Evolutionary conservation across 192 early-diverging fungal species (phyloP).

Genomic region (Backusella sp.): DNA sequence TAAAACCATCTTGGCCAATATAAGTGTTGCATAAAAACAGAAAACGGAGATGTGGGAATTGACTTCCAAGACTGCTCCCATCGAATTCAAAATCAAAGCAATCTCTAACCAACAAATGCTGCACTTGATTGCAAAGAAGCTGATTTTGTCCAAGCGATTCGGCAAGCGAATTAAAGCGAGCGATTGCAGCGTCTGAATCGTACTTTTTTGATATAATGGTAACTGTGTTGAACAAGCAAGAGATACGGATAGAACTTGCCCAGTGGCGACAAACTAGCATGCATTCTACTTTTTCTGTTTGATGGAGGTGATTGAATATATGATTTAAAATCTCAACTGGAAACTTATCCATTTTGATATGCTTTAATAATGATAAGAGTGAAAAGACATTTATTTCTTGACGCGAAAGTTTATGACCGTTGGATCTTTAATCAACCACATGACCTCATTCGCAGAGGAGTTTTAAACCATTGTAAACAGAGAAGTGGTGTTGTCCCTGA

Average conservation of each 20-base stretch:
- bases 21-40: neutral
- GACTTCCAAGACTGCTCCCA: neutral
- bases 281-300: neutral
- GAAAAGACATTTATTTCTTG: neutral
- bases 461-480: neutral
- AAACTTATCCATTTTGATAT: neutral
- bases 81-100: neutral
- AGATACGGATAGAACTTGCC: neutral
- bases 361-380: neutral
- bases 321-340: neutral
- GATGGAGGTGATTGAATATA: neutral
- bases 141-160: neutral
- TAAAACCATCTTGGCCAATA: neutral
- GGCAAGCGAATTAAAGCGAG: neutral
- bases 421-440: neutral
- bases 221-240: neutral
- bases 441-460: neutral
- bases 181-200: neutral
- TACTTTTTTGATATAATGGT: neutral
- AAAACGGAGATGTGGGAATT: neutral
- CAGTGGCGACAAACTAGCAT: neutral
- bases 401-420: neutral
- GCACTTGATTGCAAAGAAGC: neutral
- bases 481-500: too few relatives aligned
- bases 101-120: neutral